A percentile compares a stretch with the other conserved stretches of the same genome.
These are phyloP conservation scores for Dothideomycetes sp. DNA, from an alignment of 2,329 filamentous ascomycete species.

Conservation along the genomic window DNA sequence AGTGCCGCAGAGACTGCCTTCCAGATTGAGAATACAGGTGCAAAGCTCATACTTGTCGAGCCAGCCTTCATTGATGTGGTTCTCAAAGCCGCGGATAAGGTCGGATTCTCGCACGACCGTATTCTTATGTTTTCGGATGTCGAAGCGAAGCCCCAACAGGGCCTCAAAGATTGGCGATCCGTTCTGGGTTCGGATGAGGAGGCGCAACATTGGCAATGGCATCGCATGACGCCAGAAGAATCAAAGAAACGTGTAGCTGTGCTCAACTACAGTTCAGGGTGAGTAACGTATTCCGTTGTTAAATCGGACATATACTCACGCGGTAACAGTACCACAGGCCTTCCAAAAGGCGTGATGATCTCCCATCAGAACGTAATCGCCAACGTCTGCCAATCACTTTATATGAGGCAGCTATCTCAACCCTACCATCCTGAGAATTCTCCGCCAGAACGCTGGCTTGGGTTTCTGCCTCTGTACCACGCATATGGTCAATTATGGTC, in stretches of 20 bases:
- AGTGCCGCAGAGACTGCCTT: constrained; percentile 36
- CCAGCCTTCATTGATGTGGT: constrained; percentile 34
- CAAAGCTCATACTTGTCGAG: constrained; percentile 40
- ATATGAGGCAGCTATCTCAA: constrained; percentile 26
- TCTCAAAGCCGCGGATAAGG: constrained; percentile 32
- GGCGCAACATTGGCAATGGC: constrained; percentile 29
- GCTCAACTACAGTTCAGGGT: constrained; percentile 18
- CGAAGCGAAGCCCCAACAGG: constrained; percentile 14
- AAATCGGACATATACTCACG: background rate
- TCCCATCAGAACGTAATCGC: constrained; percentile 32
- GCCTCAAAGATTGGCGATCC: constrained; percentile 32
- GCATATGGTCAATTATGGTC: constrained; percentile 28
- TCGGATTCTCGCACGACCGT: constrained; percentile 27
- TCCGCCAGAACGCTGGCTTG: constrained; percentile 22
- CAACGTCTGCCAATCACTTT: constrained; percentile 26
- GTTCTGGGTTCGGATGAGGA: constrained; percentile 25
- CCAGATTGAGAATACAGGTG: constrained; percentile 40
- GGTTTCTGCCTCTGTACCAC: constrained; percentile 23
- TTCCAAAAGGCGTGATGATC: constrained; percentile 35
- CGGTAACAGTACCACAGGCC: constrained; percentile 26
- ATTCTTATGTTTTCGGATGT: constrained; percentile 41
- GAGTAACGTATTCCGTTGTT: background rate
- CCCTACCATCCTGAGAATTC: constrained; percentile 12
- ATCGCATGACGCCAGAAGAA: constrained; percentile 24
- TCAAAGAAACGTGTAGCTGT: constrained; percentile 17